These are phyloP conservation scores for Candida pseudocylindracea DNA, from an alignment of 1,139 yeast genomes.

Conservation along the genomic window DNA sequence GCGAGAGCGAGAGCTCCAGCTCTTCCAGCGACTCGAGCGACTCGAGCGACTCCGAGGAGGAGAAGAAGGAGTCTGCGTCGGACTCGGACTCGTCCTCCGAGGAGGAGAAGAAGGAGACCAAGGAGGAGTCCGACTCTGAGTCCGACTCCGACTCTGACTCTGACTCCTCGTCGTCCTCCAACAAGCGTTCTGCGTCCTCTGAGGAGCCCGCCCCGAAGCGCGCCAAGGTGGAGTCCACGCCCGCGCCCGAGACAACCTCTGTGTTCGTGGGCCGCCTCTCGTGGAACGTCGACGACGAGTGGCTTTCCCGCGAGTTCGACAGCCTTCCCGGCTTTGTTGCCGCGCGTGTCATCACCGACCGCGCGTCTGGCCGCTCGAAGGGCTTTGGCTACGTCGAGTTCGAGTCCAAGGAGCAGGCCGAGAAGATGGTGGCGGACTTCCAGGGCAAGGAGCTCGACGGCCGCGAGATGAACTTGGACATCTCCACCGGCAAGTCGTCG, in stretches of 20 bases:
- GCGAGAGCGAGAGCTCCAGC: conserved; percentile 8
- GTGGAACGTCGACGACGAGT: conserved; percentile 90
- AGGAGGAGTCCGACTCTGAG: conserved; percentile 2
- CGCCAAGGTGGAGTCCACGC: conserved; percentile 8
- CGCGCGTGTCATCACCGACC: conserved; percentile 89
- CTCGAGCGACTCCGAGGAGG: conserved; percentile 6
- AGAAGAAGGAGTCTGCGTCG: neutral
- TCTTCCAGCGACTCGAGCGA: too few relatives aligned
- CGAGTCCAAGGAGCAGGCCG: conserved; percentile 53
- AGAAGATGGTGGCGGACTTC: conserved; percentile 66
- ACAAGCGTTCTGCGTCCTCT: conserved; percentile 9
- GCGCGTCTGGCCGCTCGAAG: conserved; percentile 81
- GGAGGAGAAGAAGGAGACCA: conserved; percentile 1
- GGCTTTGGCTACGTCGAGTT: conserved; percentile 98
- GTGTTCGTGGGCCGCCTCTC: conserved; percentile 92
- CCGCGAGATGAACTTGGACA: conserved; percentile 83
- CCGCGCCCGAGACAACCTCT: conserved; percentile 46
- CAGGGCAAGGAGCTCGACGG: conserved; percentile 95
- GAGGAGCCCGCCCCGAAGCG: conserved; percentile 7
- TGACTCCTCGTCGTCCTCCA: conserved; percentile 8
- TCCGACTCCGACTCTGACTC: conserved; percentile 3
- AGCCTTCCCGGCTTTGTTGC: conserved; percentile 57
- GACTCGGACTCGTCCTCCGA: neutral
- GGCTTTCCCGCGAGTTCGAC: conserved; percentile 78
- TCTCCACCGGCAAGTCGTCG: conserved; percentile 70